Evolutionary conservation across 208 protist species (phyloP).

Genomic region (Trypanosoma melophagium): DNA sequence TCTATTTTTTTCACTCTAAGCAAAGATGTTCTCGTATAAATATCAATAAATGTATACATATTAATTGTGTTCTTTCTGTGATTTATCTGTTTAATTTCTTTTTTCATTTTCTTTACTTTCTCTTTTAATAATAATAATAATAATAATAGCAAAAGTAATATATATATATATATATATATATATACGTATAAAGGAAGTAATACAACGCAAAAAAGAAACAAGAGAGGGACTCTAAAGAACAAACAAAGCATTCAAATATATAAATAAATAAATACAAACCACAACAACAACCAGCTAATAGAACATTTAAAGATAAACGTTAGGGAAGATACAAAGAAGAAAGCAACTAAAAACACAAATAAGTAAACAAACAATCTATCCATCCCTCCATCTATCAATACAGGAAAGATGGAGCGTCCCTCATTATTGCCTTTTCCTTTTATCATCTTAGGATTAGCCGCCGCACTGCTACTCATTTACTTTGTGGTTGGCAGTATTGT

Average conservation of each 20-base stretch:
- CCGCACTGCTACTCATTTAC: constrained; percentile 43
- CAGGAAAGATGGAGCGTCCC: constrained; percentile 1
- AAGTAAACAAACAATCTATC: constrained; percentile 15
- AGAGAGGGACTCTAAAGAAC: constrained; percentile 4
- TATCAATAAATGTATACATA: not conserved
- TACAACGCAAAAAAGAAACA: not conserved
- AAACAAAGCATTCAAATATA: not conserved
- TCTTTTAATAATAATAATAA: constrained; percentile 23
- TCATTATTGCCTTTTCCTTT: constrained; percentile 29
- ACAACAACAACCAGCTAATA: too few relatives aligned
- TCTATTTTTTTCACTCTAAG: too few relatives aligned
- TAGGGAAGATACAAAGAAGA: not conserved
- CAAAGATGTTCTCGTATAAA: too few relatives aligned
- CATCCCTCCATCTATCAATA: not conserved
- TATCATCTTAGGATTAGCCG: constrained; percentile 39
- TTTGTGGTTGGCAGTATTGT: constrained; percentile 68
- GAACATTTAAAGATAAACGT: too few relatives aligned
- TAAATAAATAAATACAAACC: too few relatives aligned
- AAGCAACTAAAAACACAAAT: not conserved
- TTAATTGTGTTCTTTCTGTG: not conserved
- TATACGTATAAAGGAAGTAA: constrained; percentile 13
- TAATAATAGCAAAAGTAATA: not conserved
- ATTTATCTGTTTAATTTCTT: not conserved
- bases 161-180: not conserved
- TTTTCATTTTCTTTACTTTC: constrained; percentile 6